Conservation (phyloP, 1,139 yeast species). For the Saccharomyces hybrid region DNA sequence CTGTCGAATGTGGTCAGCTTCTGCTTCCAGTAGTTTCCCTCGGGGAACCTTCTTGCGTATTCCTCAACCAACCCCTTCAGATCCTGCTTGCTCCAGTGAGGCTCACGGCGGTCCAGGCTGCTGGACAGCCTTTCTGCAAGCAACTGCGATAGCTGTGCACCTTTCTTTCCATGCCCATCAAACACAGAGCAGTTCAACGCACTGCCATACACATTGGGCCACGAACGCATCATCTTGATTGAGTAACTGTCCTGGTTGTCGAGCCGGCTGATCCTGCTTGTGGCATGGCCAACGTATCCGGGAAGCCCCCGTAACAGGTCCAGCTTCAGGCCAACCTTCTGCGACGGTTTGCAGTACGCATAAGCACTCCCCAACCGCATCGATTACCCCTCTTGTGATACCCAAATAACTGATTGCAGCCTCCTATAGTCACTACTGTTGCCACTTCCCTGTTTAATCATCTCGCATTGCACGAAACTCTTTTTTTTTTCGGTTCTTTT, state of each 20-base stretch:
- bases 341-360: constrained; percentile 4
- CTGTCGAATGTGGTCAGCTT: constrained; percentile 50
- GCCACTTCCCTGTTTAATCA: neutral
- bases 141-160: constrained; percentile 51
- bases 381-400: neutral
- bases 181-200: constrained; percentile 66
- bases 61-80: constrained; percentile 39
- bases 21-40: constrained; percentile 87
- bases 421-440: neutral
- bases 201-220: constrained; percentile 32
- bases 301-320: constrained; percentile 25
- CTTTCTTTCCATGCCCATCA: constrained; percentile 89
- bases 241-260: constrained; percentile 74
- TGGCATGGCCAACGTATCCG: constrained; percentile 55
- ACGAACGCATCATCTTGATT: constrained; percentile 28
- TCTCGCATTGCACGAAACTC: constrained; percentile 1
- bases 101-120: constrained; percentile 44
- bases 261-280: constrained; percentile 67
- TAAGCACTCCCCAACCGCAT: neutral
- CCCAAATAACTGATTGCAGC: neutral
- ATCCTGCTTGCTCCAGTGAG: constrained; percentile 21
- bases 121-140: constrained; percentile 47
- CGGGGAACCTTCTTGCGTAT: constrained; percentile 38
- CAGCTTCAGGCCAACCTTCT: constrained; percentile 10
- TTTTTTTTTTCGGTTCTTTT: neutral